Conservation (phyloP, 768 basidiomycete genomes). For the Rhizopogon salebrosus region DNA sequence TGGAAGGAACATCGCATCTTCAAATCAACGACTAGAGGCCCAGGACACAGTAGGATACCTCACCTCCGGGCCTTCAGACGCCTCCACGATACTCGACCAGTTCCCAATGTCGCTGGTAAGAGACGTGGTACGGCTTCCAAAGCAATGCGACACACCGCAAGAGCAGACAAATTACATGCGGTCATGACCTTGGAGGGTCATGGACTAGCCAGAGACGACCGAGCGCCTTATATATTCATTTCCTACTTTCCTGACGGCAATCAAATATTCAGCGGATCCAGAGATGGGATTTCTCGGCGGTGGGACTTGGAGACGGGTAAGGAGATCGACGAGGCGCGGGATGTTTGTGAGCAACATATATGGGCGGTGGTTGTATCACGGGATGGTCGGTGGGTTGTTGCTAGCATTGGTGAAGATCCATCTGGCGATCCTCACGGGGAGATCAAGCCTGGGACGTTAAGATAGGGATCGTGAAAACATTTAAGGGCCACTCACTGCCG, state of each 20-base stretch:
- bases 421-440: too few species aligned
- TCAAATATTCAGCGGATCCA: not conserved
- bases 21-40: too few species aligned
- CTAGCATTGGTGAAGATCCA: not conserved
- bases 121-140: not conserved
- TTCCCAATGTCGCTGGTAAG: not conserved
- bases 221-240: not conserved
- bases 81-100: too few species aligned
- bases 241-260: not conserved
- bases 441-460: too few species aligned
- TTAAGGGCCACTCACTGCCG: too few species aligned
- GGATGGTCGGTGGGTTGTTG: not conserved
- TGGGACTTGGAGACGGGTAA: not conserved
- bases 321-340: not conserved
- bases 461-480: too few species aligned
- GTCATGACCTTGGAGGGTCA: not conserved
- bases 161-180: not conserved
- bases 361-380: not conserved
- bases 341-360: not conserved
- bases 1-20: too few species aligned
- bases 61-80: not conserved
- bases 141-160: not conserved
- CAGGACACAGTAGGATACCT: too few species aligned
- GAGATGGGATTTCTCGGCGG: not conserved
- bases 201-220: too few species aligned